Percentiles rank a stretch among this genome's conserved stretches.
phyloP scores from a whole-genome alignment of 768 basidiomycete genomes.

The Dacryopinax spathularia region DNA sequence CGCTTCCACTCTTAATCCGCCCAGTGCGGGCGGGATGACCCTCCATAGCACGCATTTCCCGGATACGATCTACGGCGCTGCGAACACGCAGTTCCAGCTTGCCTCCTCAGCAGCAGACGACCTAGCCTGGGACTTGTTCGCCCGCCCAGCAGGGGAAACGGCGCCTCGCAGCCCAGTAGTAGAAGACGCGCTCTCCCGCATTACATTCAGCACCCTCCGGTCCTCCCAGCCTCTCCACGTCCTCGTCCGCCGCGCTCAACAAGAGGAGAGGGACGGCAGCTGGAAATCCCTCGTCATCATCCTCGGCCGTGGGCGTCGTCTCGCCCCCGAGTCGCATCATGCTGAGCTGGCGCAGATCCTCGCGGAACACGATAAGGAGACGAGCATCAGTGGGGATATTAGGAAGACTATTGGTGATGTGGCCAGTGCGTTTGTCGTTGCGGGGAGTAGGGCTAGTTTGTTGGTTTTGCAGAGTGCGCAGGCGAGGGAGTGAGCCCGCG shows the following conservation, averaged over 20 bases:
- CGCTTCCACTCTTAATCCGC: conserved; percentile 18
- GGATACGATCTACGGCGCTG: conserved; percentile 59
- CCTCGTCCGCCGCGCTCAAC: conserved; percentile 33
- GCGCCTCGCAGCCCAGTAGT: conserved; percentile 18
- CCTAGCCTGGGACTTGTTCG: conserved; percentile 55
- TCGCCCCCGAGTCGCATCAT: conserved; percentile 45
- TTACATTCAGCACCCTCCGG: conserved; percentile 42
- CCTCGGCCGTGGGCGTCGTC: conserved; percentile 57
- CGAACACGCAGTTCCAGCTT: conserved; percentile 49
- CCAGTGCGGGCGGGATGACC: conserved; percentile 15
- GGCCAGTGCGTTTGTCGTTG: conserved; percentile 56
- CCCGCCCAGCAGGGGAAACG: conserved; percentile 22
- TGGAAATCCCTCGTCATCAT: conserved; percentile 45
- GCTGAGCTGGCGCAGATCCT: conserved; percentile 51
- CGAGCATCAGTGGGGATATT: conserved; percentile 42
- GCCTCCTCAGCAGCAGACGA: conserved; percentile 74
- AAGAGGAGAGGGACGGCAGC: background rate
- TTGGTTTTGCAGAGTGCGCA: conserved; percentile 22
- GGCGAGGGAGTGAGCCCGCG: background rate
- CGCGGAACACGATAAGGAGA: conserved; percentile 36
- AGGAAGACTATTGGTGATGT: conserved; percentile 77
- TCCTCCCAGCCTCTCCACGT: conserved; percentile 43
- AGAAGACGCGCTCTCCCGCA: conserved; percentile 39
- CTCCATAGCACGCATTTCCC: conserved; percentile 36
- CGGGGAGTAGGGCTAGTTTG: conserved; percentile 24